phyloP scores from a whole-genome alignment of 352 stramenopile species.

The Pelagophyceae sp. region DNA sequence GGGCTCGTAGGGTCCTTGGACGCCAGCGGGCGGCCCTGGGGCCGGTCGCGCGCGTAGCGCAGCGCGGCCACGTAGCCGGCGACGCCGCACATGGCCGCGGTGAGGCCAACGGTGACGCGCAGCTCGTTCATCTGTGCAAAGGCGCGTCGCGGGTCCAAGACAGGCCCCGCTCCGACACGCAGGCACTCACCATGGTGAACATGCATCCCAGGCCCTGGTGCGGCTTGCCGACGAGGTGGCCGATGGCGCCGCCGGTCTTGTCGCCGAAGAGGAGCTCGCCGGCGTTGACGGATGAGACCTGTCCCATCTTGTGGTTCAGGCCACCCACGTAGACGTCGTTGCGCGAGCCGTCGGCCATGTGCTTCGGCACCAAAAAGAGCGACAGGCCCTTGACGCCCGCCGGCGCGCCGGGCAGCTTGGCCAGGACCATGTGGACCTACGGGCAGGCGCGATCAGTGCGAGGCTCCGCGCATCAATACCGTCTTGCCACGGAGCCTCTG shows the following conservation, averaged over 20 bases:
- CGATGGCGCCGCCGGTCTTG: conserved; percentile 20
- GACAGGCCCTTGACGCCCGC: conserved; percentile 35
- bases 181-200: conserved; percentile 40
- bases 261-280: conserved; percentile 26
- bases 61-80: conserved; percentile 26
- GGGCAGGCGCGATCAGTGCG: no score
- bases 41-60: conserved; percentile 28
- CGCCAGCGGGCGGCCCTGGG: conserved; percentile 20
- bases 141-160: no score
- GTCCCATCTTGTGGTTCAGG: conserved; percentile 40
- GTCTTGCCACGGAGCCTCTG: no score
- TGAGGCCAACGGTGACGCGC: conserved; percentile 31
- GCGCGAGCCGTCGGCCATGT: conserved; percentile 19
- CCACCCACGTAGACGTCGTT: conserved; percentile 34
- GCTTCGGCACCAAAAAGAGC: conserved; percentile 39
- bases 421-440: conserved; percentile 37
- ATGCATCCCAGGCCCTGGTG: conserved; percentile 31
- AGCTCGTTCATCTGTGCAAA: conserved; percentile 41
- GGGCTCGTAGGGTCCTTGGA: conserved; percentile 28
- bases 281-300: conserved; percentile 26
- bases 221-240: conserved; percentile 32
- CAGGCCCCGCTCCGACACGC: no score
- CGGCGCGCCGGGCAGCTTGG: conserved; percentile 28
- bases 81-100: conserved; percentile 27
- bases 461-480: no score